phyloP scores from a whole-genome alignment of 768 basidiomycete genomes.

The Boletellus sp. region DNA sequence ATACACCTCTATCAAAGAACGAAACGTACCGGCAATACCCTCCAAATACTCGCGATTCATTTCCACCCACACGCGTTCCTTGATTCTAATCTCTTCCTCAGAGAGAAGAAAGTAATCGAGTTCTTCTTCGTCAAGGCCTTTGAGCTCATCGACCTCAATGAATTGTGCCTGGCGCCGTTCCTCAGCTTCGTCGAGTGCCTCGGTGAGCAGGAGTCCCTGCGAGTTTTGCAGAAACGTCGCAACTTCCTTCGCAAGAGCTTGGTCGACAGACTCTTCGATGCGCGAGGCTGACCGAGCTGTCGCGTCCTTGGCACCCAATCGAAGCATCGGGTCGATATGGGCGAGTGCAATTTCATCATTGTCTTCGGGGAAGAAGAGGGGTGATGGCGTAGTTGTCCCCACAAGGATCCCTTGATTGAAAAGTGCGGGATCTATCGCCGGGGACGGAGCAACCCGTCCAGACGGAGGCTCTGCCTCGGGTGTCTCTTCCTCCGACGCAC shows the following conservation, averaged over 20 bases:
- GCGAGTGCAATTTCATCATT: slow-evolving; percentile 36
- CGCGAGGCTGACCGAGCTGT: slow-evolving; percentile 28
- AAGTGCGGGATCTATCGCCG: slow-evolving; percentile 52
- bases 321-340: slow-evolving; percentile 58
- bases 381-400: slow-evolving; percentile 40
- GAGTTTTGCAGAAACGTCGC: slow-evolving; percentile 58
- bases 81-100: slow-evolving; percentile 79
- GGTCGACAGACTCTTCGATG: slow-evolving; percentile 60
- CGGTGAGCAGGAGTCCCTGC: slow-evolving; percentile 54
- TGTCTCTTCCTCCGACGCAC: slow-evolving; percentile 34
- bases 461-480: slow-evolving; percentile 3
- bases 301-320: slow-evolving; percentile 24
- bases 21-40: slow-evolving; percentile 61
- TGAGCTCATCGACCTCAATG: slow-evolving; percentile 54
- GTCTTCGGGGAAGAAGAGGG: slow-evolving; percentile 46
- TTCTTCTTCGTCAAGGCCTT: slow-evolving; percentile 88
- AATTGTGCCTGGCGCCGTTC: slow-evolving; percentile 53
- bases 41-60: slow-evolving; percentile 89
- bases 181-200: slow-evolving; percentile 67
- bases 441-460: slow-evolving; percentile 18
- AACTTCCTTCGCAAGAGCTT: slow-evolving; percentile 67
- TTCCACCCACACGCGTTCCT: slow-evolving; percentile 93
- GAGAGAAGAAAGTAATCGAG: slow-evolving; percentile 75
- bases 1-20: slow-evolving; percentile 23
- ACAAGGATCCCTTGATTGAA: slow-evolving; percentile 67